These are phyloP conservation scores for Rauvolfia tetraphylla DNA, from an alignment of 257 asterid species.

Conservation along the genomic window DNA sequence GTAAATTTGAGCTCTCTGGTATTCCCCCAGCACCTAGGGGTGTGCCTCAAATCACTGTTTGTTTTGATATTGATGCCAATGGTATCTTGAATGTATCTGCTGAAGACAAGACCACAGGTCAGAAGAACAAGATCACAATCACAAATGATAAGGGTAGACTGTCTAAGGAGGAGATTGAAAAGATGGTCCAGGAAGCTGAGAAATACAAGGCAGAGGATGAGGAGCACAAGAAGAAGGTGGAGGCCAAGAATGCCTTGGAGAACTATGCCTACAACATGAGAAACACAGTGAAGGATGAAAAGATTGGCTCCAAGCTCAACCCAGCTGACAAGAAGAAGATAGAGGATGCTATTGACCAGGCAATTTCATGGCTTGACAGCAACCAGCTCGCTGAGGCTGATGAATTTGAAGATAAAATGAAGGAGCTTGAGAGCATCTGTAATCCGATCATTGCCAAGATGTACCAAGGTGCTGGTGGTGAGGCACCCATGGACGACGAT, in stretches of 20 bases:
- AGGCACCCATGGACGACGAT: constrained; percentile 21
- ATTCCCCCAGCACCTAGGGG: constrained; percentile 47
- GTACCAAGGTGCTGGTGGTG: constrained; percentile 36
- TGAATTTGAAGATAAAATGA: constrained; percentile 36
- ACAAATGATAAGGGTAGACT: constrained; percentile 37
- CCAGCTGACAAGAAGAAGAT: constrained; percentile 31
- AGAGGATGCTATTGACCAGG: constrained; percentile 29
- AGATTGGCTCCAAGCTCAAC: constrained; percentile 26
- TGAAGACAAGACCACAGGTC: constrained; percentile 35
- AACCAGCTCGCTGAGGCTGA: constrained; percentile 35
- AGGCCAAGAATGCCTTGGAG: constrained; percentile 42
- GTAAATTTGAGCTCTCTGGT: constrained; percentile 40
- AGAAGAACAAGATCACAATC: constrained; percentile 34
- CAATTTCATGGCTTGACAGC: constrained; percentile 31
- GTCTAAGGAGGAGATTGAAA: constrained; percentile 38
- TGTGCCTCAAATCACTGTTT: constrained; percentile 41
- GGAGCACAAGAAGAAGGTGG: constrained; percentile 45
- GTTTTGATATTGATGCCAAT: constrained; percentile 42
- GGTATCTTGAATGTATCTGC: constrained; percentile 38
- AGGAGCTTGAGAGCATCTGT: constrained; percentile 42
- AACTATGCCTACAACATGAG: constrained; percentile 46
- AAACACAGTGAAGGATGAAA: constrained; percentile 32
- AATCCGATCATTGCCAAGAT: constrained; percentile 43
- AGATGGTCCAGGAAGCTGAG: constrained; percentile 37
- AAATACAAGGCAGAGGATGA: constrained; percentile 37